Conservation (phyloP, 2,329 filamentous ascomycete species). For the Dactylellina drechsleri region DNA sequence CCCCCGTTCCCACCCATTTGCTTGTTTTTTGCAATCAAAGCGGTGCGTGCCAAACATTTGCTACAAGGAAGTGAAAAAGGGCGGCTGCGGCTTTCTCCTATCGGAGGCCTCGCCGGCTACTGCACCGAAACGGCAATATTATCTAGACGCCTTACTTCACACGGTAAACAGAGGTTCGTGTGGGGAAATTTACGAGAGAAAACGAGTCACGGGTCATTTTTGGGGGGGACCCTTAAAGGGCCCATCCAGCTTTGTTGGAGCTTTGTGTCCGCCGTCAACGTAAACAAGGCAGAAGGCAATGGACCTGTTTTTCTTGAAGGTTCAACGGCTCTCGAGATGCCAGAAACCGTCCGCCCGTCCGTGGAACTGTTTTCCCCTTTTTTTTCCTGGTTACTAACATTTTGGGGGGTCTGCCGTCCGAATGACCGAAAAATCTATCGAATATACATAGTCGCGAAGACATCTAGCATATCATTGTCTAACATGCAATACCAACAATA, state of each 20-base stretch:
- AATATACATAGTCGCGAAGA: neutral
- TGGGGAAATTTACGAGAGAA: conserved; percentile 11
- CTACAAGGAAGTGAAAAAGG: conserved; percentile 3
- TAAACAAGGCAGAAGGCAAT: conserved; percentile 7
- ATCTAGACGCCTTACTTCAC: conserved; percentile 37
- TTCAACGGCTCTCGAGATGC: conserved; percentile 15
- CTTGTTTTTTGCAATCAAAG: conserved; percentile 34
- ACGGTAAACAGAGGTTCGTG: conserved; percentile 10
- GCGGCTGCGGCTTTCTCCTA: conserved; percentile 52
- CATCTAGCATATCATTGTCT: neutral
- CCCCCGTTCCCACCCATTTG: neutral
- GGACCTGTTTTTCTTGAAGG: conserved; percentile 12
- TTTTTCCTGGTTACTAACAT: conserved; percentile 24
- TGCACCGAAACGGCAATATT: conserved; percentile 43
- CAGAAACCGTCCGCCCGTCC: conserved; percentile 41
- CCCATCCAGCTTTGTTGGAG: too few species aligned
- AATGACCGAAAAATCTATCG: conserved; percentile 12
- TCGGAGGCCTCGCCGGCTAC: conserved; percentile 52
- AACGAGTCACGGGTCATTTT: conserved; percentile 29
- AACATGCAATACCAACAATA: neutral
- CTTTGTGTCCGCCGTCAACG: neutral
- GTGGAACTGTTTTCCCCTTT: neutral
- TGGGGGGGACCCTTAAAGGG: too few species aligned
- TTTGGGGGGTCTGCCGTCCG: conserved; percentile 1
- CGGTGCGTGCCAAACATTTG: neutral